These are phyloP conservation scores for Isochrysis galbana DNA, from an alignment of 78 protist genomes.

Conservation along the genomic window DNA sequence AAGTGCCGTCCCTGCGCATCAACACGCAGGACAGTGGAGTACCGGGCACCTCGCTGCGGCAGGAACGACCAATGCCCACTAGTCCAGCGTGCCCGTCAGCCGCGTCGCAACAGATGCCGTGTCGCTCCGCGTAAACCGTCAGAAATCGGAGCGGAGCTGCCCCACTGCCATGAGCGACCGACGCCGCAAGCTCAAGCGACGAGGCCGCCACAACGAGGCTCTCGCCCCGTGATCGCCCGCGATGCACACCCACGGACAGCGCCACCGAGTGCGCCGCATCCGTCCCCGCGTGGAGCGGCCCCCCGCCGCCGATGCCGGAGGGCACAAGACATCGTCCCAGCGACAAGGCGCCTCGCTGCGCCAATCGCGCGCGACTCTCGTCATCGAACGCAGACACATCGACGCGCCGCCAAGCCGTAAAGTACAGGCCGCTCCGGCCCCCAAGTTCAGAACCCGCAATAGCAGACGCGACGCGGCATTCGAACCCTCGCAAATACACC, in stretches of 20 bases:
- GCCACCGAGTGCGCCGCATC: neutral
- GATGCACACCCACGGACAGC: neutral
- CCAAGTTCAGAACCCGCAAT: neutral
- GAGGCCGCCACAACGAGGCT: too few species aligned
- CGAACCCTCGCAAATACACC: neutral
- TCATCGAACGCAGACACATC: neutral
- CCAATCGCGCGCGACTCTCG: neutral
- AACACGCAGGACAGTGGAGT: neutral
- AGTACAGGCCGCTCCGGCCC: neutral
- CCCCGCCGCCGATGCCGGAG: neutral
- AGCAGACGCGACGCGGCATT: neutral
- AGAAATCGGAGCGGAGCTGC: too few species aligned
- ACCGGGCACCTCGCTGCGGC: neutral
- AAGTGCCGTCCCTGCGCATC: neutral
- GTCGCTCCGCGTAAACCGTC: too few species aligned
- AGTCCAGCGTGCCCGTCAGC: neutral
- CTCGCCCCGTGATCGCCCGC: too few species aligned
- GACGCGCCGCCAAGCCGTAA: neutral
- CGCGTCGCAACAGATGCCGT: too few species aligned
- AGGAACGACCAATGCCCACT: neutral
- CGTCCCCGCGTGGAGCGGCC: too few species aligned
- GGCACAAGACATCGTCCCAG: neutral
- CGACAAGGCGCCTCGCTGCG: neutral
- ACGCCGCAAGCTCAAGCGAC: too few species aligned
- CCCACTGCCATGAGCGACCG: too few species aligned